phyloP scores from a whole-genome alignment of 441 rosid genomes.

The Populus hybrid region DNA sequence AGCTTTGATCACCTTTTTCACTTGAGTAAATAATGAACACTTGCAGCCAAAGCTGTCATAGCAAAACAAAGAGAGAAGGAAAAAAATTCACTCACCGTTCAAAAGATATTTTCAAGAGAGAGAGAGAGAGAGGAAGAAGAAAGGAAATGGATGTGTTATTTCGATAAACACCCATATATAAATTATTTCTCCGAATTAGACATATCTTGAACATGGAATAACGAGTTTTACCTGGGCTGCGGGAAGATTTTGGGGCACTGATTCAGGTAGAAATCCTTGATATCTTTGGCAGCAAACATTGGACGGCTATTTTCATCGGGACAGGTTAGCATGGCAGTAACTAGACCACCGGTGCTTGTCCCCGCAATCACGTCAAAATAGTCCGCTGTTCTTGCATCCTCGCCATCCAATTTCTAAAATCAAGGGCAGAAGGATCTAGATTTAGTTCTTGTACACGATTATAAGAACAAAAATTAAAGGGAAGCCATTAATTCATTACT shows the following conservation, averaged over 20 bases:
- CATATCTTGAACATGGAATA: not conserved
- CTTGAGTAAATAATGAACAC: slow-evolving; percentile 25
- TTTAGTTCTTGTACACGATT: not conserved
- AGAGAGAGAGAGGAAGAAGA: not conserved
- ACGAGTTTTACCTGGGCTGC: not conserved
- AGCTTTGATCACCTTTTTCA: slow-evolving; percentile 32
- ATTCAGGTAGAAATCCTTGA: no score
- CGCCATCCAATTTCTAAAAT: slow-evolving; percentile 20
- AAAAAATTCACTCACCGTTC: not conserved
- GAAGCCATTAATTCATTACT: not conserved
- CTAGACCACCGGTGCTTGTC: slow-evolving; percentile 67
- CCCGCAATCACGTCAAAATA: slow-evolving; percentile 68
- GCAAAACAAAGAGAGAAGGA: not conserved
- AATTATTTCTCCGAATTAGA: not conserved
- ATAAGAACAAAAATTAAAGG: not conserved
- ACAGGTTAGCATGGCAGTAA: no score
- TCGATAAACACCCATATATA: not conserved
- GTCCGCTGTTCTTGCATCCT: slow-evolving; percentile 36
- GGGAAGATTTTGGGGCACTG: not conserved
- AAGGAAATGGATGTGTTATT: not conserved
- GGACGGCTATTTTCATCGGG: no score
- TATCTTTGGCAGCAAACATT: no score
- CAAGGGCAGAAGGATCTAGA: not conserved
- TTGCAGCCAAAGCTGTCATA: slow-evolving; percentile 3
- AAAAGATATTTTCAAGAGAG: not conserved